Conservation (phyloP, 257 asterid genomes). For the Osmanthus fragrans region DNA sequence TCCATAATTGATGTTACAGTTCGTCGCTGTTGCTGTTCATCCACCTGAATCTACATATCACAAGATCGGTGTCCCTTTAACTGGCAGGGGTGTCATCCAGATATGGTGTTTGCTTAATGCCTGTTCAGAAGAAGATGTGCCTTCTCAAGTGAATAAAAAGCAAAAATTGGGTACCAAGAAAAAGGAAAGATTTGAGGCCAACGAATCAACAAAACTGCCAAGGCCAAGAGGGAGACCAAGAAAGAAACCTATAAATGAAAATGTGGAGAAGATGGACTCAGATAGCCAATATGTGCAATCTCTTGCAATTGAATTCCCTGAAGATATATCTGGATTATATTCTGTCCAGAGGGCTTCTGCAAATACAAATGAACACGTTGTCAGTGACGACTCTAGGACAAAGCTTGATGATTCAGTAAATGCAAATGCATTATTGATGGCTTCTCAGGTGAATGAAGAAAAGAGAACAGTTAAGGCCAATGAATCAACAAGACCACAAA, state of each 20-base stretch:
- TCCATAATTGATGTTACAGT: constrained; percentile 46
- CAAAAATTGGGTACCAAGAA: constrained; percentile 27
- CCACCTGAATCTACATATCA: constrained; percentile 89
- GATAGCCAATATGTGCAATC: constrained; percentile 22
- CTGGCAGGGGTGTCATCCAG: constrained; percentile 90
- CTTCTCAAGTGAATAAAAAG: constrained; percentile 39
- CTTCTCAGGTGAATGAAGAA: constrained; percentile 8
- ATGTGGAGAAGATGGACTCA: constrained; percentile 6
- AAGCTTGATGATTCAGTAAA: constrained; percentile 4
- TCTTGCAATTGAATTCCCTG: constrained; percentile 27
- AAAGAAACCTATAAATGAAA: constrained; percentile 27
- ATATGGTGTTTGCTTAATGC: constrained; percentile 78
- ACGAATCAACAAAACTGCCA: constrained; percentile 22
- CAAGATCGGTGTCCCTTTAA: constrained; percentile 73
- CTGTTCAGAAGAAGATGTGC: constrained; percentile 29
- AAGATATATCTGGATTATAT: constrained; percentile 20
- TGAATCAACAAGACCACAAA: constrained; percentile 36
- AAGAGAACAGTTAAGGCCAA: constrained; percentile 21
- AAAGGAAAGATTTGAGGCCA: constrained; percentile 19
- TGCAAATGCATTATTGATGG: neutral
- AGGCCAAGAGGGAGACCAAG: constrained; percentile 37
- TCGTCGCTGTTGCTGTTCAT: constrained; percentile 88
- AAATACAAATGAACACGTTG: constrained; percentile 13
- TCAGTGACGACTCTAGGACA: constrained; percentile 8
- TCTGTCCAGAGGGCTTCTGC: constrained; percentile 10